Conservation (phyloP, 768 basidiomycete genomes). For the Phlegmacium glaucopus region DNA sequence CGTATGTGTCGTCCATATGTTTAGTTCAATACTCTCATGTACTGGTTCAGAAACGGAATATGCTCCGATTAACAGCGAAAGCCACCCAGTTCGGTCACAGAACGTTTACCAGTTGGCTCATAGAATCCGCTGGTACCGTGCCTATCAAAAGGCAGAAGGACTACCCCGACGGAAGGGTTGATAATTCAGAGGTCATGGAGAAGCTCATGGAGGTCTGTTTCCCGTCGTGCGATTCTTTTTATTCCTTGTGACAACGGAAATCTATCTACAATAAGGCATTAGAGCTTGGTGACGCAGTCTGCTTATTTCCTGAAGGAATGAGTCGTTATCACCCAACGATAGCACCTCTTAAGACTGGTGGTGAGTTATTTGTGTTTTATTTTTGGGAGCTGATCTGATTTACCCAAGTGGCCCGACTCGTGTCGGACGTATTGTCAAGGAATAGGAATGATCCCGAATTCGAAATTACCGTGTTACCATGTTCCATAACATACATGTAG, state of each 20-base stretch:
- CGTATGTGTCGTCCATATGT: constrained; percentile 32
- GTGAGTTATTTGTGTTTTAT: constrained; percentile 33
- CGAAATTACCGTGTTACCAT: constrained; percentile 69
- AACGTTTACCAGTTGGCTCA: constrained; percentile 89
- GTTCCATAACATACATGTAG: constrained; percentile 83
- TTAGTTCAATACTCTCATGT: constrained; percentile 1
- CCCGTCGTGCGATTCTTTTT: neutral
- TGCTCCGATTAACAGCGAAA: constrained; percentile 85
- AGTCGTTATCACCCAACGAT: constrained; percentile 86
- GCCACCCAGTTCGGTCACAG: constrained; percentile 79
- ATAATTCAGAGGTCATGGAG: constrained; percentile 71
- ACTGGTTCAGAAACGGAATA: constrained; percentile 57
- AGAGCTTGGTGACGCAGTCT: constrained; percentile 74
- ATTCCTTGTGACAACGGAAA: neutral
- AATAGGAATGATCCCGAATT: constrained; percentile 68
- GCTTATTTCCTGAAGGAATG: constrained; percentile 84
- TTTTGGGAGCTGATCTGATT: neutral
- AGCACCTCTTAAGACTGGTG: constrained; percentile 85
- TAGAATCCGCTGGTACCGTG: constrained; percentile 84
- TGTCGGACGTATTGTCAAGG: constrained; percentile 72
- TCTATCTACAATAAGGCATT: constrained; percentile 49
- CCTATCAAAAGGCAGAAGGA: constrained; percentile 81
- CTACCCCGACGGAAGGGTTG: constrained; percentile 42
- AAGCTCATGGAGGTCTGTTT: constrained; percentile 59
- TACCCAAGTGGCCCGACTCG: constrained; percentile 69